Conservation (phyloP, 2,329 filamentous ascomycete species). For the Pseudopyricularia javanii region DNA sequence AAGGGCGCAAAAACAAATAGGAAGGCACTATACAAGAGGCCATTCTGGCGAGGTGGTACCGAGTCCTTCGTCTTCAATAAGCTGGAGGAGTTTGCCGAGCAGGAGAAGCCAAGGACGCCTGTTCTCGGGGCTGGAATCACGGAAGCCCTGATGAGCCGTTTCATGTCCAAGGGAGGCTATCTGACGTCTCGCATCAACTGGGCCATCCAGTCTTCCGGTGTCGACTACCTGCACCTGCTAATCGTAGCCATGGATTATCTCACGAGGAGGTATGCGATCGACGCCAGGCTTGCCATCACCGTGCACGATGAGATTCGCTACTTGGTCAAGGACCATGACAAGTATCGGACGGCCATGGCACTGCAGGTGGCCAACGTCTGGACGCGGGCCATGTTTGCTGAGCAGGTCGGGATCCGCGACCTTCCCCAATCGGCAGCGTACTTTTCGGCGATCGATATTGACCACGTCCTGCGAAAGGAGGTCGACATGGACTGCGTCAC, state of each 20-base stretch:
- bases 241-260: constrained; percentile 94
- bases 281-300: constrained; percentile 79
- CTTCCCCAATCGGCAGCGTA: constrained; percentile 89
- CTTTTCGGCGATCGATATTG: constrained; percentile 91
- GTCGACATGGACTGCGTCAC: constrained; percentile 97
- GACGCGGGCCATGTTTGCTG: constrained; percentile 94
- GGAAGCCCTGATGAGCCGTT: constrained; percentile 81
- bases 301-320: constrained; percentile 98
- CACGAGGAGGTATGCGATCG: constrained; percentile 69
- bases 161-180: constrained; percentile 79
- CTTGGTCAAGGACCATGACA: constrained; percentile 72
- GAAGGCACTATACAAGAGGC: constrained; percentile 55
- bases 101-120: constrained; percentile 79
- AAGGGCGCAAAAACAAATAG: constrained; percentile 79
- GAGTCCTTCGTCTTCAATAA: constrained; percentile 98
- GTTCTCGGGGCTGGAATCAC: constrained; percentile 93
- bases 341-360: constrained; percentile 82
- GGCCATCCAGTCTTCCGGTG: constrained; percentile 95
- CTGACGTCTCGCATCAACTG: constrained; percentile 97
- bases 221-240: constrained; percentile 91
- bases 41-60: constrained; percentile 93
- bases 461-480: constrained; percentile 91
- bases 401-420: constrained; percentile 93
- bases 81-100: constrained; percentile 93
- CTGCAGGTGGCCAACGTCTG: constrained; percentile 89